Base-by-base conservation (phyloP, 1,284 basidiomycete species). In the Malassezia nana region DNA sequence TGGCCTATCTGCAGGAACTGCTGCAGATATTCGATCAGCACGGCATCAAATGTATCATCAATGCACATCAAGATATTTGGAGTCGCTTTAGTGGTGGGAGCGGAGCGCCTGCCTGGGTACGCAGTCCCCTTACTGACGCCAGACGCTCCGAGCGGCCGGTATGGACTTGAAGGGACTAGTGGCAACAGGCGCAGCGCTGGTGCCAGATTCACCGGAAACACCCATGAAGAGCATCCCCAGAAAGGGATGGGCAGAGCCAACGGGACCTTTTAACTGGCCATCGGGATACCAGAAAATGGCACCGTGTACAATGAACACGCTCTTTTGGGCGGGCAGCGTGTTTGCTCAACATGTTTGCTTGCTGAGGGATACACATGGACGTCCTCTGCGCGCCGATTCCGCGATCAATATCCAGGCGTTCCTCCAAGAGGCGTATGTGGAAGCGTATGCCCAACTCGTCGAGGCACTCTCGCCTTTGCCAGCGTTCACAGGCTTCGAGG, bases 41-140 rank as follows among this genome's bases (percentile, higher is more conserved):
- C 57, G 89, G 89, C 1, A 74, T 98, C 24, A 79, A 81, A 2
- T 86, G 85, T 3, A 89, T 92, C 66, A 80, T 98, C 13, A 76
- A 76, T 60, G 70, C 75, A 3, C 77, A 78, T 53, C 77, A 78
- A 54, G 77, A 78, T 59, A 89, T 96, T 24, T 98, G 90, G 89
- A 94, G 89, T 1, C 83, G 91, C 5, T 89, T 90, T 65, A 84
- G 82, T 7, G 94, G 92, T 15, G 94, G 92, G 2, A 76, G 73
- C 9, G 69, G 72, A 4, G 74, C 74, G 2, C 71, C 75, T 1
- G 75, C 86, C 1, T 96, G 91, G 91, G 50, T 58, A 29, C 43
- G 49, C 48, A 16, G 6, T 24, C 6, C 13, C 26, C 13, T 1
- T 2, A 22, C 39, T 32, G n/a, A 41, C 22, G 8, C 7, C 2